A percentile compares a stretch with the other conserved stretches of the same genome.
Evolutionary conservation across 139 green algal genomes (phyloP).

Genomic region (Dunaliella sp.): DNA sequence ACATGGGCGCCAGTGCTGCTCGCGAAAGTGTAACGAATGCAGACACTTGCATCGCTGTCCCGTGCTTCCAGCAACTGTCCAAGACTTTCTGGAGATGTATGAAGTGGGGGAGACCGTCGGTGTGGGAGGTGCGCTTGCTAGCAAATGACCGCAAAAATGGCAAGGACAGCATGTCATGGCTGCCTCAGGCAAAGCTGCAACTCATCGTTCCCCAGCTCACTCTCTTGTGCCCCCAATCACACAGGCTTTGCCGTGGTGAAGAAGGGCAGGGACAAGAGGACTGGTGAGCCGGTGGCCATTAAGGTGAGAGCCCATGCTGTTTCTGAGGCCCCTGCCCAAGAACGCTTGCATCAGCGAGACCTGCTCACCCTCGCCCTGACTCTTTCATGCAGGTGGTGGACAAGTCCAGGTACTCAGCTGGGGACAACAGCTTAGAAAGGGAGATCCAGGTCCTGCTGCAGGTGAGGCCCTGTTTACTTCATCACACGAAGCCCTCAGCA

Average conservation of each 20-base stretch:
- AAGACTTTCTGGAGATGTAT: constrained; percentile 72
- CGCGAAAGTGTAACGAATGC: not conserved
- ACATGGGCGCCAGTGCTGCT: not conserved
- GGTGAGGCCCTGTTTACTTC: no score
- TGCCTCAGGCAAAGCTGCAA: no score
- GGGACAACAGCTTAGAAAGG: constrained; percentile 71
- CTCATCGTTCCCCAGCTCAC: no score
- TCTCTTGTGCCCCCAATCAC: not conserved
- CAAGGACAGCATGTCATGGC: no score
- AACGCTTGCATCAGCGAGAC: no score
- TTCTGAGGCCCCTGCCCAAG: not conserved
- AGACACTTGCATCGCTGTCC: not conserved
- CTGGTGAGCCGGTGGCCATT: constrained; percentile 64
- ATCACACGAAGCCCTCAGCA: no score
- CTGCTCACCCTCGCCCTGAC: not conserved
- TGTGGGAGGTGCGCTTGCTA: constrained; percentile 58
- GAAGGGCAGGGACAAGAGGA: constrained; percentile 65
- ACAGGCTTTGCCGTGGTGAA: constrained; percentile 82
- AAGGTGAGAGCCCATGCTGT: constrained; percentile 50
- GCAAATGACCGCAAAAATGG: no score
- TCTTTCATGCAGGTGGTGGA: constrained; percentile 63
- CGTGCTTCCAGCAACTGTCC: constrained; percentile 59
- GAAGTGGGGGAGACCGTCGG: constrained; percentile 74
- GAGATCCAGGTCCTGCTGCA: constrained; percentile 73
- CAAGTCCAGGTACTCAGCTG: constrained; percentile 65